These are phyloP conservation scores for Dysphania ambrosioides DNA, from an alignment of 148 eudicot species.

Conservation along the genomic window DNA sequence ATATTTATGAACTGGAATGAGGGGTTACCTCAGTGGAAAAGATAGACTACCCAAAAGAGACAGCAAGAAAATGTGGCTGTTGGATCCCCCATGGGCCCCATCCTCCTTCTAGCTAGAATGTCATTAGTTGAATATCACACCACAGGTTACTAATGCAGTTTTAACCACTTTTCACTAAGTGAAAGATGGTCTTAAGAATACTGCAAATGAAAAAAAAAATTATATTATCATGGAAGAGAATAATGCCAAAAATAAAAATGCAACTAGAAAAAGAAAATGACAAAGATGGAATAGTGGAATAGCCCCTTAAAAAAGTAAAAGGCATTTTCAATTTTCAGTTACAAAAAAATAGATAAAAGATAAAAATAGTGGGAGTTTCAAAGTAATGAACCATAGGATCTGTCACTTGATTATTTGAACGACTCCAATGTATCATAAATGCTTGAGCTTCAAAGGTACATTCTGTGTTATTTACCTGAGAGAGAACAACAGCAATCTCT, in stretches of 20 bases:
- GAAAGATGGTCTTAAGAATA: background rate
- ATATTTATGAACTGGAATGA: too few relatives aligned
- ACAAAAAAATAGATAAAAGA: too few relatives aligned
- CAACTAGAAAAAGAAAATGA: background rate
- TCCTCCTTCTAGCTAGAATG: too few relatives aligned
- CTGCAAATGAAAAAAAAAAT: background rate
- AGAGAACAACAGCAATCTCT: constrained; percentile 16
- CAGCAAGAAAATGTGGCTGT: too few relatives aligned
- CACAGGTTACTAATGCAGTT: background rate
- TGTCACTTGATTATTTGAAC: constrained; percentile 66
- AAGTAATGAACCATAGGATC: constrained; percentile 65
- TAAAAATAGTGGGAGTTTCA: background rate
- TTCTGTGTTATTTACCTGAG: constrained; percentile 66
- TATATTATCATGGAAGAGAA: background rate
- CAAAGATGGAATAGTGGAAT: background rate
- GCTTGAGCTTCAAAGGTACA: constrained; percentile 83
- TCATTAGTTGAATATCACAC: too few relatives aligned
- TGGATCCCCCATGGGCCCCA: too few relatives aligned
- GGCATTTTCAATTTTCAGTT: too few relatives aligned
- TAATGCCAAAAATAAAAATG: background rate
- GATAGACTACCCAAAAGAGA: too few relatives aligned
- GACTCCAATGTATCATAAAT: constrained; percentile 78
- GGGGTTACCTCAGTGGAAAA: too few relatives aligned
- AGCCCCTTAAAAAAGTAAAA: background rate
- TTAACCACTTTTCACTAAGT: background rate